Evolutionary conservation across 1,284 basidiomycete genomes (phyloP).

Genomic region (Hypsizygus ulmarius): DNA sequence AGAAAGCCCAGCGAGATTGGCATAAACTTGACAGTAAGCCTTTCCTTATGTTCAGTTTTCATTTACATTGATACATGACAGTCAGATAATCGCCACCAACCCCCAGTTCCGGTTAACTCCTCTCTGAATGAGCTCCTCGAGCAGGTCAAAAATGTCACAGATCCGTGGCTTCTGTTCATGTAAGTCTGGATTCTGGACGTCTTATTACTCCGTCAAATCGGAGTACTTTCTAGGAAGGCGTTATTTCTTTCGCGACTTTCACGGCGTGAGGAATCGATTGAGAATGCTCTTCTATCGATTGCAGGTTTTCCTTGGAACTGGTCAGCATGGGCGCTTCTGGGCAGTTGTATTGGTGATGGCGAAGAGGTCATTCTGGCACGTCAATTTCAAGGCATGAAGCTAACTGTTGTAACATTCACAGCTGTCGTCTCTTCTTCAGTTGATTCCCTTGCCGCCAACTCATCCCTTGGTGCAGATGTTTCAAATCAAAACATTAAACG

Average conservation of each 20-base stretch:
- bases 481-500: slow-evolving; percentile 85
- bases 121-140: slow-evolving; percentile 61
- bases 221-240: slow-evolving; percentile 56
- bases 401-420: slow-evolving; percentile 35
- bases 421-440: slow-evolving; percentile 62
- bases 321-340: slow-evolving; percentile 87
- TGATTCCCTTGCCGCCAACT: slow-evolving; percentile 62
- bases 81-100: slow-evolving; percentile 71
- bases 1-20: slow-evolving; percentile 66
- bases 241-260: slow-evolving; percentile 78
- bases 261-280: slow-evolving; percentile 83
- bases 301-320: slow-evolving; percentile 91
- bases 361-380: slow-evolving; percentile 66
- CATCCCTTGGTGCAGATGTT: slow-evolving; percentile 85
- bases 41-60: background rate
- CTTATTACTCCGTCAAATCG: slow-evolving; percentile 11
- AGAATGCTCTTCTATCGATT: slow-evolving; percentile 77
- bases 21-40: slow-evolving; percentile 68
- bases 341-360: slow-evolving; percentile 80
- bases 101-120: slow-evolving; percentile 67
- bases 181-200: slow-evolving; percentile 35
- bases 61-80: slow-evolving; percentile 1
- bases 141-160: slow-evolving; percentile 52
- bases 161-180: slow-evolving; percentile 89
- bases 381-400: slow-evolving; percentile 20